A percentile compares a stretch with the other conserved stretches of the same genome.
Conservation (phyloP, 1,284 basidiomycete genomes). For the Ustilago nuda region DNA sequence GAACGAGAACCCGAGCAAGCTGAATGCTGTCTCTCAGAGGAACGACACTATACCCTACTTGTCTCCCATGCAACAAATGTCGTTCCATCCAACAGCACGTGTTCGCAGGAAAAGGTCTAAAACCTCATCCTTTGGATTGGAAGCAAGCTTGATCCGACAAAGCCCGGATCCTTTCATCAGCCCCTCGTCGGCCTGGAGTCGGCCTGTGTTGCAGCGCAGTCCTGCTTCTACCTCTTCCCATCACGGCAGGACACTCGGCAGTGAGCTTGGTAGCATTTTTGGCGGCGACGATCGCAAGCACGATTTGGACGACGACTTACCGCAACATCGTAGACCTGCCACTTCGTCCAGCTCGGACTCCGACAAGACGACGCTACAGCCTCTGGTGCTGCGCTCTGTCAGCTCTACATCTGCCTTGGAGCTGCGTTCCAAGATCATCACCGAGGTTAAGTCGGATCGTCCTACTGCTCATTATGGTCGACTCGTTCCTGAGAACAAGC, state of each 20-base stretch:
- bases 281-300: conserved; percentile 51
- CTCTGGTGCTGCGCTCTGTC: conserved; percentile 19
- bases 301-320: conserved; percentile 44
- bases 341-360: neutral
- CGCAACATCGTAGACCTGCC: conserved; percentile 26
- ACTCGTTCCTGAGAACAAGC: conserved; percentile 30
- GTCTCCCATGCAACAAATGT: conserved; percentile 20
- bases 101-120: conserved; percentile 30
- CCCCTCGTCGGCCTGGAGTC: conserved; percentile 7
- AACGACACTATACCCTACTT: neutral
- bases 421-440: conserved; percentile 4
- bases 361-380: neutral
- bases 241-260: conserved; percentile 51
- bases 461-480: conserved; percentile 43
- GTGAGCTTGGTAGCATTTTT: conserved; percentile 63
- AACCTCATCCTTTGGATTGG: conserved; percentile 31
- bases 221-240: conserved; percentile 23
- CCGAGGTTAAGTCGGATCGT: conserved; percentile 21
- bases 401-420: conserved; percentile 2
- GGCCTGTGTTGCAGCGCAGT: conserved; percentile 4
- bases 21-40: neutral
- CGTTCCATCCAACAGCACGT: conserved; percentile 29
- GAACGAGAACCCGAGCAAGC: neutral
- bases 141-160: conserved; percentile 2
- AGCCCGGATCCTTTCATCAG: conserved; percentile 22